Conservation (phyloP, 2,329 filamentous ascomycete species). For the Didymella pomorum region DNA sequence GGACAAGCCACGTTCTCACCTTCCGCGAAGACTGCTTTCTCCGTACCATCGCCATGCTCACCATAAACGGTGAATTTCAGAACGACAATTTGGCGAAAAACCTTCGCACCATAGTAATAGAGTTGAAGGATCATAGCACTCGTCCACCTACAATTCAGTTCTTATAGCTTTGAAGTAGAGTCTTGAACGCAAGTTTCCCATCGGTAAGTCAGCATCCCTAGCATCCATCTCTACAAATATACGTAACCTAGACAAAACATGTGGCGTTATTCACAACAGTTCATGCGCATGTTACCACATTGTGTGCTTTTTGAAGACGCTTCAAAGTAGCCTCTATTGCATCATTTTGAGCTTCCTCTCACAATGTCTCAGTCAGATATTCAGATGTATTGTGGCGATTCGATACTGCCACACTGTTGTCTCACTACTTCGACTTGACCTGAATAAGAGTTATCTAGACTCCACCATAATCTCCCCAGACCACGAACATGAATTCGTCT, state of each 20-base stretch:
- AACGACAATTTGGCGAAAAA: not conserved
- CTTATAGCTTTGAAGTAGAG: not conserved
- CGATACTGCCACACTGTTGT: not conserved
- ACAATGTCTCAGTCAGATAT: not conserved
- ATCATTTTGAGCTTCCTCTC: not conserved
- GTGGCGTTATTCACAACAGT: not conserved
- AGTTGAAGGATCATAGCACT: not conserved
- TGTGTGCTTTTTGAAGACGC: not conserved
- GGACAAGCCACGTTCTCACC: not conserved
- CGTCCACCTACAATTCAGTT: not conserved
- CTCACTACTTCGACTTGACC: not conserved
- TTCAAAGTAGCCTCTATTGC: not conserved
- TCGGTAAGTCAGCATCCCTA: too few relatives aligned
- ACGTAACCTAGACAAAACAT: too few relatives aligned
- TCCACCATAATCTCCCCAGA: not conserved
- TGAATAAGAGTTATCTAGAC: not conserved
- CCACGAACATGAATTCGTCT: not conserved
- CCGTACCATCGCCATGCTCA: not conserved
- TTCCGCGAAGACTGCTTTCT: not conserved
- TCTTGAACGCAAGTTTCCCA: not conserved
- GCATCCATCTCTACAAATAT: too few relatives aligned
- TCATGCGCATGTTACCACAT: not conserved
- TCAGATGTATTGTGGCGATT: not conserved
- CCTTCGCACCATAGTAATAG: not conserved
- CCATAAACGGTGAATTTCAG: not conserved